A percentile compares a stretch with the other conserved stretches of the same genome.
Evolutionary conservation across 129 eudicot genomes (phyloP).

Genomic region (Artemisia annua): DNA sequence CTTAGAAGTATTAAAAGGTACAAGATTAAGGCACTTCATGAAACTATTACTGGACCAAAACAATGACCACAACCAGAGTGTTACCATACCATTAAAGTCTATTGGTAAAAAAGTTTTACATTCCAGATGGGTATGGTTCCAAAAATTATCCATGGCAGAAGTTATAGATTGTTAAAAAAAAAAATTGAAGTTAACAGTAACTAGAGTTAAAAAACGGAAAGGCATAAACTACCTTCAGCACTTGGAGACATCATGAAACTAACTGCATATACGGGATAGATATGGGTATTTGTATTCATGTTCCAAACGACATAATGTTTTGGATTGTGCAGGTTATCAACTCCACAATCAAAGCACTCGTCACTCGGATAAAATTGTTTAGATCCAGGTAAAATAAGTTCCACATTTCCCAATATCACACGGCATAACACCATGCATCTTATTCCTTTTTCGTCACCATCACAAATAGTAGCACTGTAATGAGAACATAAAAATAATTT

Average conservation of each 20-base stretch:
- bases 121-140: slow-evolving; percentile 1
- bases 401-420: slow-evolving; percentile 68
- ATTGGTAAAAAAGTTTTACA: not conserved
- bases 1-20: too few relatives aligned
- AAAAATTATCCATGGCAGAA: slow-evolving; percentile 10
- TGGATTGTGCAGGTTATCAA: slow-evolving; percentile 62
- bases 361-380: slow-evolving; percentile 57
- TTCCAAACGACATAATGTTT: slow-evolving; percentile 54
- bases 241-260: slow-evolving; percentile 49
- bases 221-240: slow-evolving; percentile 46
- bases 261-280: slow-evolving; percentile 58
- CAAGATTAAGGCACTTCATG: too few relatives aligned
- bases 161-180: slow-evolving; percentile 5
- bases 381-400: slow-evolving; percentile 47
- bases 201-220: slow-evolving; percentile 2
- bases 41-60: too few relatives aligned
- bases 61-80: too few relatives aligned
- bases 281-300: slow-evolving; percentile 62
- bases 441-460: slow-evolving; percentile 70
- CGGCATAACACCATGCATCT: slow-evolving; percentile 56
- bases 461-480: slow-evolving; percentile 56
- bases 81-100: too few relatives aligned
- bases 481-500: slow-evolving; percentile 14
- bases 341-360: slow-evolving; percentile 57
- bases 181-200: slow-evolving; percentile 9